phyloP scores from a whole-genome alignment of 305 asterid genomes.

The Monarda citriodora region DNA sequence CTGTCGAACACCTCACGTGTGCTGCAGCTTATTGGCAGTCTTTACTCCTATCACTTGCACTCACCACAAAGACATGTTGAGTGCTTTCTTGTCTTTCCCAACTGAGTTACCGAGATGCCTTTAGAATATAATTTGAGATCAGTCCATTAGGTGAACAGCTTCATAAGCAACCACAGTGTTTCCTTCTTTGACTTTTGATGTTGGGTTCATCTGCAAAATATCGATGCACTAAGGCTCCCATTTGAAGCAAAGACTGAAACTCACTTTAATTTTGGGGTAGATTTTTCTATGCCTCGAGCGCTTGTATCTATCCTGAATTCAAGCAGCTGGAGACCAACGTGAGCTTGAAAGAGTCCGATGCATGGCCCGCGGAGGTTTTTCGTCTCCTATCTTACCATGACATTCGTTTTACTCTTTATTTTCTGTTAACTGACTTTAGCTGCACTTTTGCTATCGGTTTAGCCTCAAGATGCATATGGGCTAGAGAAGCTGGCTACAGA shows the following conservation, averaged over 20 bases:
- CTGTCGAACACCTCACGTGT: too few species aligned
- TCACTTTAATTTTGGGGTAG: conserved; percentile 30
- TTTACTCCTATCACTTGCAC: too few species aligned
- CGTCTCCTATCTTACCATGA: conserved; percentile 8
- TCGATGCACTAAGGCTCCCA: background rate
- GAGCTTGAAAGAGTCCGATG: conserved; percentile 96
- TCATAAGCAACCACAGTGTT: background rate
- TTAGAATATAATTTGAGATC: background rate
- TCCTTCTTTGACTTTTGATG: conserved; percentile 1
- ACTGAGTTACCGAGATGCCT: background rate
- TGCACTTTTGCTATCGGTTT: conserved; percentile 11
- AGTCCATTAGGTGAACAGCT: too few species aligned
- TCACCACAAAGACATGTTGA: background rate
- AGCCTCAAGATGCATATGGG: conserved; percentile 99
- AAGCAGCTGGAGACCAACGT: conserved; percentile 93
- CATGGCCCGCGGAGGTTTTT: conserved; percentile 97
- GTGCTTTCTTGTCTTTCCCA: background rate
- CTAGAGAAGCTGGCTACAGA: conserved; percentile 89
- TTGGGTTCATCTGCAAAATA: conserved; percentile 9
- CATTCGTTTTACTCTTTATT: conserved; percentile 4
- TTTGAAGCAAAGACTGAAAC: conserved; percentile 11
- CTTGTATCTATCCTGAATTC: conserved; percentile 95
- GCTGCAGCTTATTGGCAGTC: too few species aligned
- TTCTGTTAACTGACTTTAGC: background rate
- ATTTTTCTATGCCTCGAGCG: conserved; percentile 97